Evolutionary conservation across 768 basidiomycete species (phyloP).

Genomic region (Pulveroboletus sp.): DNA sequence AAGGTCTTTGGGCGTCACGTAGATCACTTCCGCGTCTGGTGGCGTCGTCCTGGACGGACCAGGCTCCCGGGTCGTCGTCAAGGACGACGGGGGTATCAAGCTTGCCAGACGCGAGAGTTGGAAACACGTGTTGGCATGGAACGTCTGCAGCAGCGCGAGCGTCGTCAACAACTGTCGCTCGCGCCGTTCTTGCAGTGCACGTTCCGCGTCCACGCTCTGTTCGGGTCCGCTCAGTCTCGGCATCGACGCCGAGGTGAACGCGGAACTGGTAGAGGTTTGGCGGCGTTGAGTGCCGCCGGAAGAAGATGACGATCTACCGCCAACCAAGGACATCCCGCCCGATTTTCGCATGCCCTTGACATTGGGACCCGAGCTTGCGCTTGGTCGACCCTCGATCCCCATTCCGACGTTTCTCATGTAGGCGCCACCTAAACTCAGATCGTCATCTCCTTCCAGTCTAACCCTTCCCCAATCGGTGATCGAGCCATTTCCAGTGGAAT

Average conservation of each 20-base stretch:
- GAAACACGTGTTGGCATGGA: constrained; percentile 62
- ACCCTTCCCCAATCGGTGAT: constrained; percentile 53
- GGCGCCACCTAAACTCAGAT: constrained; percentile 39
- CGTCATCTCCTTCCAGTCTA: constrained; percentile 64
- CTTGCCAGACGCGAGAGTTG: constrained; percentile 46
- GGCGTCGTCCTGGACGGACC: constrained; percentile 1
- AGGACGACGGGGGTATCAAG: constrained; percentile 17
- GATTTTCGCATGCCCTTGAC: constrained; percentile 40
- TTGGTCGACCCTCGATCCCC: constrained; percentile 67
- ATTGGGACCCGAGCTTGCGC: constrained; percentile 20
- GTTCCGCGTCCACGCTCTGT: constrained; percentile 8
- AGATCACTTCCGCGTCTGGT: constrained; percentile 28
- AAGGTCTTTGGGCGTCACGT: constrained; percentile 62
- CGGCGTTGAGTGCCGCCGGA: constrained; percentile 29
- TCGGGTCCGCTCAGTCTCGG: constrained; percentile 29
- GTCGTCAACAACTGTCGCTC: constrained; percentile 43
- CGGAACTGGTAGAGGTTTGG: constrained; percentile 32
- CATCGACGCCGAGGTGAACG: constrained; percentile 14
- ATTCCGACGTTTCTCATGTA: constrained; percentile 59
- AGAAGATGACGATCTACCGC: constrained; percentile 19
- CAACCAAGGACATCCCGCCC: constrained; percentile 47
- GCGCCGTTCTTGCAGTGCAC: constrained; percentile 22
- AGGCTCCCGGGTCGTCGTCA: neutral
- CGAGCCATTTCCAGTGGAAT: constrained; percentile 45
- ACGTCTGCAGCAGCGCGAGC: constrained; percentile 59